Conservation (phyloP, 257 asterid genomes). For the Rubia yunnanensis region DNA sequence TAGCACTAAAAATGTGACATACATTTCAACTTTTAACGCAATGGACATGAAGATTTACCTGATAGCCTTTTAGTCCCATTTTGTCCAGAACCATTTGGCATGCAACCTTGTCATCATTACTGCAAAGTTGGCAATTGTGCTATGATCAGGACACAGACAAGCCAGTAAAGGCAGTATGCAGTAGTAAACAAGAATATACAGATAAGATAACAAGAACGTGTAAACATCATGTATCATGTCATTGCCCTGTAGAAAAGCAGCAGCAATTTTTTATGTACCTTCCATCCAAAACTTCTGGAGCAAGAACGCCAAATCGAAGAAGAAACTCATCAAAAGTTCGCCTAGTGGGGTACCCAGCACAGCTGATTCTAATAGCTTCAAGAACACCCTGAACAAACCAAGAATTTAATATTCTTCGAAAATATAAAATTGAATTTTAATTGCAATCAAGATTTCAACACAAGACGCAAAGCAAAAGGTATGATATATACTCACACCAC, state of each 20-base stretch:
- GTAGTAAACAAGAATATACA: neutral
- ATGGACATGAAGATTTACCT: conserved; percentile 38
- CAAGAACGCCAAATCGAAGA: conserved; percentile 98
- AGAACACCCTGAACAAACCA: conserved; percentile 68
- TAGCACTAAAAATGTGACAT: neutral
- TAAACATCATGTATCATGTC: neutral
- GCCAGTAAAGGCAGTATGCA: neutral
- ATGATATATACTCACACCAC: conserved; percentile 81
- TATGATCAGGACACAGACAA: conserved; percentile 7
- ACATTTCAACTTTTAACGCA: neutral
- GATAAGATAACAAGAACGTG: neutral
- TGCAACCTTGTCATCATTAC: conserved; percentile 81
- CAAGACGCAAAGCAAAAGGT: conserved; percentile 15
- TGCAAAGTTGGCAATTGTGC: conserved; percentile 23
- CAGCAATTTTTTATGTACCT: conserved; percentile 47
- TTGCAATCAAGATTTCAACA: conserved; percentile 2
- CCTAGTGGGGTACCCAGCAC: conserved; percentile 99
- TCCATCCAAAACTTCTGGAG: conserved; percentile 52
- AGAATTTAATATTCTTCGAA: neutral
- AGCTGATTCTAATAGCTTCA: conserved; percentile 97
- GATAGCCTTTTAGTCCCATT: conserved; percentile 84
- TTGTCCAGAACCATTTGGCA: conserved; percentile 82
- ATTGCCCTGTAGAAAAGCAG: conserved; percentile 7
- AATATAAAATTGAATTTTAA: neutral
- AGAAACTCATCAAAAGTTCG: conserved; percentile 96